phyloP scores from a whole-genome alignment of 208 protist genomes.

The Polymyxa betae region DNA sequence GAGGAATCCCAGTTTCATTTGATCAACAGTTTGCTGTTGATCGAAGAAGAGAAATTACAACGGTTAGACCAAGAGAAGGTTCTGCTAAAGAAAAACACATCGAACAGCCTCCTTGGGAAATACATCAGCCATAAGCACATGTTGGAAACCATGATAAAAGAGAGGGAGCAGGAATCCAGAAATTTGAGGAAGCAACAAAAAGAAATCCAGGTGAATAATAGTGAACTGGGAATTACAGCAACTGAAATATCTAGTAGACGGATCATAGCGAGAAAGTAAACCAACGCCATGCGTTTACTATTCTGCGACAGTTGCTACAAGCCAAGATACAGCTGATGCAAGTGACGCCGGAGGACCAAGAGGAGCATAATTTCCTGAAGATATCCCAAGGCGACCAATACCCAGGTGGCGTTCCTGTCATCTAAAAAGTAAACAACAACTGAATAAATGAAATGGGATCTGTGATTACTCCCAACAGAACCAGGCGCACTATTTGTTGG shows the following conservation, averaged over 20 bases:
- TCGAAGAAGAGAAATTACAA: not conserved
- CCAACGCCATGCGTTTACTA: not conserved
- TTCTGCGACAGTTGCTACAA: constrained; percentile 1
- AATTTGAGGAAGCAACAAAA: not conserved
- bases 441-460: too few species aligned
- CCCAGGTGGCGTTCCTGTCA: not conserved
- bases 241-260: not conserved
- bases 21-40: constrained; percentile 43
- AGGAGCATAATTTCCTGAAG: constrained; percentile 46
- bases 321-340: not conserved
- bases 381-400: not conserved
- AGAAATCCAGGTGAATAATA: not conserved
- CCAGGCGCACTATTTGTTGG: too few species aligned
- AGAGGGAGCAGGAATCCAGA: not conserved
- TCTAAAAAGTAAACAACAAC: too few species aligned
- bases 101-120: not conserved
- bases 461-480: too few species aligned
- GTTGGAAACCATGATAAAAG: not conserved
- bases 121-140: constrained; percentile 30
- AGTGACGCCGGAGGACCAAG: not conserved
- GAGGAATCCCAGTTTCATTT: constrained; percentile 45
- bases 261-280: not conserved
- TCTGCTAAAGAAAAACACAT: constrained; percentile 14
- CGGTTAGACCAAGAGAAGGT: not conserved
- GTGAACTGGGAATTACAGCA: not conserved